Base-by-base conservation (phyloP, 2,329 filamentous ascomycete species). In the Aspergillus texensis region DNA sequence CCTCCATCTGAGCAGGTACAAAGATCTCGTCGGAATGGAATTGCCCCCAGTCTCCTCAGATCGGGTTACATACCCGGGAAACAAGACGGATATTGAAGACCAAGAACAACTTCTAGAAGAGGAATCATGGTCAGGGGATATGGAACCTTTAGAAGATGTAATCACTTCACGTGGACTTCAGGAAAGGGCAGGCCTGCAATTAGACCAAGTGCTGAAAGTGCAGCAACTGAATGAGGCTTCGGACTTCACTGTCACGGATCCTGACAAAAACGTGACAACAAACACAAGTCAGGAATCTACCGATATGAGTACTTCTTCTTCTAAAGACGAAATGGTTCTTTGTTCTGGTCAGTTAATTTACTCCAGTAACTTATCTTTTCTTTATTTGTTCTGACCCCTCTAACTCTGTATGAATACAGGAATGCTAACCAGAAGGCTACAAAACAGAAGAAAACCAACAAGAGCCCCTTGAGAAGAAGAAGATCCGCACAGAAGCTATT, bases 401-500 rank as follows among this genome's bases (percentile, higher is more conserved):
- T 52, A 10, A 28, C 11, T 10, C 19, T 10, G 19, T 32, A 12
- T 50, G 10, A 4, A 30, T n/a, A 43, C n/a, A 43, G 34, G 34
- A 39, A 10, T 41, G 41, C 43, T 61, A 32, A 48, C 32, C 3
- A 28, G 28, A 14, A 30, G 28, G 52, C 34, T 26, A 52, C n/a
- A 24, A 36, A 60, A 16, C 6, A 60, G 43, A 46, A 16, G 10
- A 58, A n/a, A 21, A 57, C 1, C 30, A 62, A 9, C 39, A 19
- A 46, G n/a, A 26, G 8, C 19, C 46, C 28, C 1, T 32, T 21
- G 50, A 65, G 30, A 54, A 63, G 16, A 32, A 57, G 45, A 64
- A 63, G 32, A 56, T 57, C 34, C 68, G 67, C 9, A 45, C 60
- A 24, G 58, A 65, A 56, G 66, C 62, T 8, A 64, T 70, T 26